These are phyloP conservation scores for Aschersonia sp. DNA, from an alignment of 2,329 filamentous ascomycete species.

Conservation along the genomic window DNA sequence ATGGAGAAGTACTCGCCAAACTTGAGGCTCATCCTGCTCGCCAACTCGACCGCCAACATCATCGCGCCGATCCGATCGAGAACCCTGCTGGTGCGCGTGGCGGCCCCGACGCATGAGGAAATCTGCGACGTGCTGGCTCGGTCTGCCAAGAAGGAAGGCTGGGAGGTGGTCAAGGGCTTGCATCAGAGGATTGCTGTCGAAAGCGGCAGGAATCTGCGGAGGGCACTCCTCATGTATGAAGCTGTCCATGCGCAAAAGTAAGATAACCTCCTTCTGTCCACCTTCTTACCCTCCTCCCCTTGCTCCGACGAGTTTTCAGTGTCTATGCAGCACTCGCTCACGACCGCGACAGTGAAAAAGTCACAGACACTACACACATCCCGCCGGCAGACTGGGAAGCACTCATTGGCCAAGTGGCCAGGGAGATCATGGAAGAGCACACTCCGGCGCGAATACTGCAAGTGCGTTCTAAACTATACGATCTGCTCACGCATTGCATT, in stretches of 20 bases:
- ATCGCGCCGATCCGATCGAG: slow-evolving; percentile 94
- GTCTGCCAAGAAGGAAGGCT: slow-evolving; percentile 66
- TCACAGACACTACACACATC: slow-evolving; percentile 75
- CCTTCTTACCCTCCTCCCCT: background rate
- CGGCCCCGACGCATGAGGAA: slow-evolving; percentile 73
- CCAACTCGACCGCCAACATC: slow-evolving; percentile 95
- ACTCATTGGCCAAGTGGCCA: slow-evolving; percentile 75
- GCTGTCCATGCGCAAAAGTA: slow-evolving; percentile 96
- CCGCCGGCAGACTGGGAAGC: slow-evolving; percentile 96
- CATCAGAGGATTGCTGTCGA: slow-evolving; percentile 79
- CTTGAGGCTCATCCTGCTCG: slow-evolving; percentile 75
- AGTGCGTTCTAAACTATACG: slow-evolving; percentile 89
- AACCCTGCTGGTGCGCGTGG: slow-evolving; percentile 80
- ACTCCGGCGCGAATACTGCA: slow-evolving; percentile 79
- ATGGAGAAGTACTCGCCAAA: slow-evolving; percentile 99
- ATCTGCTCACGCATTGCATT: slow-evolving; percentile 92
- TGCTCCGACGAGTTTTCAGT: background rate
- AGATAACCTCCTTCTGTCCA: slow-evolving; percentile 12
- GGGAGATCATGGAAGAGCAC: slow-evolving; percentile 84
- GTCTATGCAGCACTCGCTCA: too few relatives aligned
- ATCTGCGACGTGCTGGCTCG: slow-evolving; percentile 65
- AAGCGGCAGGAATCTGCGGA: slow-evolving; percentile 78
- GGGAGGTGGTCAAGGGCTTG: slow-evolving; percentile 59
- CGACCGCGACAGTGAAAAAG: slow-evolving; percentile 54
- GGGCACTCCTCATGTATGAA: slow-evolving; percentile 91